A percentile compares a stretch with the other conserved stretches of the same genome.
Evolutionary conservation across 192 early-diverging fungal species (phyloP).

Genomic region (Gonapodya sp.): DNA sequence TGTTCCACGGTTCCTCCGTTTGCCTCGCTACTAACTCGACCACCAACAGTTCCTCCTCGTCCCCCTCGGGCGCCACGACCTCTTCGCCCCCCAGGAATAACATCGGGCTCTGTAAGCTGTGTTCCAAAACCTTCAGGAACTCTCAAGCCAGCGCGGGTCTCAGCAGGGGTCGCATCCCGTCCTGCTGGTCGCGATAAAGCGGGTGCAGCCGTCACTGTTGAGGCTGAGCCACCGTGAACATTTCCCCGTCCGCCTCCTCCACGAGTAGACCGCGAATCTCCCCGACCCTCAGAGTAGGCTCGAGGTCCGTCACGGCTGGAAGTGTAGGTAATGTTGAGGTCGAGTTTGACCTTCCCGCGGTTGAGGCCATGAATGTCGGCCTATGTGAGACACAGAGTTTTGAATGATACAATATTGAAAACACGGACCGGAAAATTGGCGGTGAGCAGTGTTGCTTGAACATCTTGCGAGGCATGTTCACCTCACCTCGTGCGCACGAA

Average conservation of each 20-base stretch:
- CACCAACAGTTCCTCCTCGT: neutral
- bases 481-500: constrained; percentile 76
- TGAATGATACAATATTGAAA: neutral
- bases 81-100: neutral
- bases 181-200: neutral
- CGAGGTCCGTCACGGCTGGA: neutral
- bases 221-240: neutral
- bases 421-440: too few species aligned
- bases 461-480: too few species aligned
- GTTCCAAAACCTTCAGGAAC: constrained; percentile 16
- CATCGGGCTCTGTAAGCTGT: constrained; percentile 10
- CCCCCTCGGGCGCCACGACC: neutral
- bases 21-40: neutral
- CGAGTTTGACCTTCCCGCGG: constrained; percentile 17
- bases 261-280: neutral
- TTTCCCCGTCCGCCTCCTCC: neutral
- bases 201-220: neutral
- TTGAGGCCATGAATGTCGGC: constrained; percentile 15
- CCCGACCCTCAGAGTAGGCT: neutral
- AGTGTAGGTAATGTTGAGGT: neutral
- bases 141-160: neutral
- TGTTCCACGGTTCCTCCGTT: neutral
- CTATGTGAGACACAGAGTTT: neutral
- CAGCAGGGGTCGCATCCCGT: neutral
- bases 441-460: too few species aligned